phyloP scores from a whole-genome alignment of 768 basidiomycete species.

The Pisolithus sp. region DNA sequence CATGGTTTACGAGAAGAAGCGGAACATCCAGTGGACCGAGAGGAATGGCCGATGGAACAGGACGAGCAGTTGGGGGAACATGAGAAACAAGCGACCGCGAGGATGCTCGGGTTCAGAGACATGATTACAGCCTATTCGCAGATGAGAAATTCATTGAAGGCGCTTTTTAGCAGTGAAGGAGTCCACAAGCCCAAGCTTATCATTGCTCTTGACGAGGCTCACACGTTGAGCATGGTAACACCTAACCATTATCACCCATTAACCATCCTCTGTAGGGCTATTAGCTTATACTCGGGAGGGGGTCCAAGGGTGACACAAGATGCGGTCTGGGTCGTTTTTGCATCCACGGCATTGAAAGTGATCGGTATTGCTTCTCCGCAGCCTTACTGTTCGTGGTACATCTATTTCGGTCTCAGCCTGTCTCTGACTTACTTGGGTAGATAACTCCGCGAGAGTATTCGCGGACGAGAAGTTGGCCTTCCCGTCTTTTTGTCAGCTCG shows the following conservation, averaged over 20 bases:
- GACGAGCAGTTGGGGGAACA: too few relatives aligned
- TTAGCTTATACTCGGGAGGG: background rate
- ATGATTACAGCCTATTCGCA: too few relatives aligned
- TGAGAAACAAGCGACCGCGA: too few relatives aligned
- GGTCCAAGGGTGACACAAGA: background rate
- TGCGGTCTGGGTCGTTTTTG: slow-evolving; percentile 1
- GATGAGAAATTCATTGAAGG: too few relatives aligned
- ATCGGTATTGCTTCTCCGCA: background rate
- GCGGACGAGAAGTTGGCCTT: background rate
- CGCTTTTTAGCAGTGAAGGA: too few relatives aligned
- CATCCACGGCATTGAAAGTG: slow-evolving; percentile 1
- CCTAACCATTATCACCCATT: background rate
- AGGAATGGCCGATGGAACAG: too few relatives aligned
- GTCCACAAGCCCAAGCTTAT: too few relatives aligned
- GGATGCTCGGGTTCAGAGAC: too few relatives aligned
- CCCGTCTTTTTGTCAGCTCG: slow-evolving; percentile 1
- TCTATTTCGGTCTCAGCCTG: background rate
- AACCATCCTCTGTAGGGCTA: background rate
- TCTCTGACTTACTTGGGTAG: background rate
- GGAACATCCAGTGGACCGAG: too few relatives aligned
- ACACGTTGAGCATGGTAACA: too few relatives aligned
- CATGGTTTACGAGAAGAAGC: too few relatives aligned
- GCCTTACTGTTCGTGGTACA: background rate
- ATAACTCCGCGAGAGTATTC: background rate
- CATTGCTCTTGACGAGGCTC: too few relatives aligned